phyloP scores from a whole-genome alignment of 805 yeast species.

The Candida ipomoeae region DNA sequence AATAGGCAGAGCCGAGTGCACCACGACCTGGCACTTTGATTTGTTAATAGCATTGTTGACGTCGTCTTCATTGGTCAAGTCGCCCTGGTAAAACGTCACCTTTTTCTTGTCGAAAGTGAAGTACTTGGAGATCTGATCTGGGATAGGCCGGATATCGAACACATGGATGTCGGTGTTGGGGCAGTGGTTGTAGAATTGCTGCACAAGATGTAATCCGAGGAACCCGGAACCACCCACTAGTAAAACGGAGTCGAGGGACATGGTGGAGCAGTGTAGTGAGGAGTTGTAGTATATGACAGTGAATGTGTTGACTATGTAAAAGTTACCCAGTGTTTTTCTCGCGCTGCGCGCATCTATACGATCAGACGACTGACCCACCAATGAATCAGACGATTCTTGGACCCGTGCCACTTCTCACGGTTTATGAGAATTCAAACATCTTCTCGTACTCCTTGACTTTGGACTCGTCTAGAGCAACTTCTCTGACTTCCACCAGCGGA shows the following conservation, averaged over 20 bases:
- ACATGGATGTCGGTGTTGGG: constrained; percentile 77
- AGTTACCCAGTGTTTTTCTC: constrained; percentile 4
- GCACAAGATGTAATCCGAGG: constrained; percentile 84
- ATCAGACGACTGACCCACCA: background rate
- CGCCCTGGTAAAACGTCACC: constrained; percentile 71
- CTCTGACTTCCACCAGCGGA: constrained; percentile 21
- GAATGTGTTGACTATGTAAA: constrained; percentile 3
- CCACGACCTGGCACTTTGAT: constrained; percentile 68
- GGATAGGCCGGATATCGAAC: constrained; percentile 87
- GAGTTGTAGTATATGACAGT: background rate
- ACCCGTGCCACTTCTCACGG: too few relatives aligned
- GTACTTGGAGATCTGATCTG: constrained; percentile 62
- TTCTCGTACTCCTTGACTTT: constrained; percentile 26
- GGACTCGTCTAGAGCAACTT: constrained; percentile 20
- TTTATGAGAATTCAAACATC: constrained; percentile 23
- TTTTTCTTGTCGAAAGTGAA: constrained; percentile 66
- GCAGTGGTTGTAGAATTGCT: constrained; percentile 65
- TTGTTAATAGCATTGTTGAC: constrained; percentile 57
- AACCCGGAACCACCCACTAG: constrained; percentile 96
- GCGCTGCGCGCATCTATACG: constrained; percentile 5
- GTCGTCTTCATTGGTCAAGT: constrained; percentile 70
- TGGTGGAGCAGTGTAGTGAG: background rate
- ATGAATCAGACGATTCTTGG: background rate
- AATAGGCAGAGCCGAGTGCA: constrained; percentile 95
- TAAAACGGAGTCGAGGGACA: constrained; percentile 53